Evolutionary conservation across 2,329 filamentous ascomycete species (phyloP).

Genomic region (Penicillium sp.): DNA sequence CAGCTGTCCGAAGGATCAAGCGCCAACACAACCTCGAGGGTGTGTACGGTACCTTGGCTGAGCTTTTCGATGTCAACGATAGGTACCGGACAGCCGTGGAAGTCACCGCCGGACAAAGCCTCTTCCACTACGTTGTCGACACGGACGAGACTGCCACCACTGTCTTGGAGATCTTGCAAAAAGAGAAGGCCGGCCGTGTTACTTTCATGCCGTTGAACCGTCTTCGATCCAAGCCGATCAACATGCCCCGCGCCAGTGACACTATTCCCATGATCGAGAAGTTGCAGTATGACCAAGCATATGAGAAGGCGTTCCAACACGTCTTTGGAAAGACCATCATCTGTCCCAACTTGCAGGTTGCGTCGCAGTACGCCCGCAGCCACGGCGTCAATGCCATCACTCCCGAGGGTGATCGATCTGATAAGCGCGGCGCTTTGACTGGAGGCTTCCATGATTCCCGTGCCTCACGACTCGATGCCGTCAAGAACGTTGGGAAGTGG

Average conservation of each 20-base stretch:
- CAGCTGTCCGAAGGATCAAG: constrained; percentile 81
- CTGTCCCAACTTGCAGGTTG: constrained; percentile 83
- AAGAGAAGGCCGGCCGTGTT: constrained; percentile 76
- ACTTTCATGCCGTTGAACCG: constrained; percentile 94
- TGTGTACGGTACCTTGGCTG: constrained; percentile 87
- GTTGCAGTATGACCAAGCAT: constrained; percentile 72
- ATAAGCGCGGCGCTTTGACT: constrained; percentile 92
- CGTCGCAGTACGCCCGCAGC: constrained; percentile 85
- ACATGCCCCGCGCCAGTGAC: constrained; percentile 81
- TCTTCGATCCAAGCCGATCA: constrained; percentile 66
- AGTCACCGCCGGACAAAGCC: constrained; percentile 83
- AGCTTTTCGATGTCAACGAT: constrained; percentile 84
- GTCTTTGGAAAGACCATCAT: constrained; percentile 96
- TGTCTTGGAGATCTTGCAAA: constrained; percentile 75
- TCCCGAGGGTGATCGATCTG: constrained; percentile 87
- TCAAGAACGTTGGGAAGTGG: constrained; percentile 71
- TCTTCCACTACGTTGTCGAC: constrained; percentile 96
- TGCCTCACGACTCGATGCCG: constrained; percentile 81
- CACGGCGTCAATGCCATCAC: constrained; percentile 93
- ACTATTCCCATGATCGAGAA: constrained; percentile 85
- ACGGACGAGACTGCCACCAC: constrained; percentile 82
- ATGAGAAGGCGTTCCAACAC: constrained; percentile 84
- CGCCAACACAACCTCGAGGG: constrained; percentile 75
- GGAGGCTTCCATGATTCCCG: constrained; percentile 89
- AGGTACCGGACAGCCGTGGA: constrained; percentile 86